A percentile compares a stretch with the other conserved stretches of the same genome.
These are phyloP conservation scores for Monoraphidium neglectum DNA, from an alignment of 139 green algal species.

Conservation along the genomic window DNA sequence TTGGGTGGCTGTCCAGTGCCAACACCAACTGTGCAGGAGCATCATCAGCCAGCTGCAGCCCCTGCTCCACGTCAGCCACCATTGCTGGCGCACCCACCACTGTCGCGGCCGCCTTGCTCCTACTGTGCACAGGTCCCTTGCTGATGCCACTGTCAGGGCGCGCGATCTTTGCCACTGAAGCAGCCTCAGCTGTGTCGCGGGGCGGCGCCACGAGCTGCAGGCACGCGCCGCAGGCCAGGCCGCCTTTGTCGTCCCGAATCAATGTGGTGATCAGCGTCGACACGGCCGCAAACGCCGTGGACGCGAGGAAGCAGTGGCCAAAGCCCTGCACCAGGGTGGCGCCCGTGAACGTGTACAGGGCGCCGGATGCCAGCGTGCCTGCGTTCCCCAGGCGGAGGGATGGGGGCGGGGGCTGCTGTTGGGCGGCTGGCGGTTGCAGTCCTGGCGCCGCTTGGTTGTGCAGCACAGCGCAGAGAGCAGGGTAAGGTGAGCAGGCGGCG, in stretches of 20 bases:
- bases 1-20: too few species aligned
- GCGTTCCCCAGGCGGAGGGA: not conserved
- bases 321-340: constrained; percentile 60
- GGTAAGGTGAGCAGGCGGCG: not conserved
- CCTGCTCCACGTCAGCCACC: not conserved
- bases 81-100: not conserved
- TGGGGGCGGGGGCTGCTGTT: not conserved
- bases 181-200: too few species aligned
- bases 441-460: too few species aligned
- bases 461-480: not conserved
- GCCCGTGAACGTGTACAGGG: constrained; percentile 77
- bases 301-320: constrained; percentile 78
- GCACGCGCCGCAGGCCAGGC: constrained; percentile 45
- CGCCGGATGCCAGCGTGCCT: constrained; percentile 77
- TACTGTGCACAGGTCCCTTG: not conserved
- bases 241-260: constrained; percentile 56
- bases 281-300: constrained; percentile 53
- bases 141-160: not conserved
- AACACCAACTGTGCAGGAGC: too few species aligned
- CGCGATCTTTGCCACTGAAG: not conserved
- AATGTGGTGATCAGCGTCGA: constrained; percentile 41
- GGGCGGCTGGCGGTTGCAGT: not conserved
- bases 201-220: constrained; percentile 31
- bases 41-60: too few species aligned
- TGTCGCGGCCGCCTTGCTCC: not conserved